phyloP scores from a whole-genome alignment of 1,284 basidiomycete genomes.

The Phylloboletellus chloephorus region DNA sequence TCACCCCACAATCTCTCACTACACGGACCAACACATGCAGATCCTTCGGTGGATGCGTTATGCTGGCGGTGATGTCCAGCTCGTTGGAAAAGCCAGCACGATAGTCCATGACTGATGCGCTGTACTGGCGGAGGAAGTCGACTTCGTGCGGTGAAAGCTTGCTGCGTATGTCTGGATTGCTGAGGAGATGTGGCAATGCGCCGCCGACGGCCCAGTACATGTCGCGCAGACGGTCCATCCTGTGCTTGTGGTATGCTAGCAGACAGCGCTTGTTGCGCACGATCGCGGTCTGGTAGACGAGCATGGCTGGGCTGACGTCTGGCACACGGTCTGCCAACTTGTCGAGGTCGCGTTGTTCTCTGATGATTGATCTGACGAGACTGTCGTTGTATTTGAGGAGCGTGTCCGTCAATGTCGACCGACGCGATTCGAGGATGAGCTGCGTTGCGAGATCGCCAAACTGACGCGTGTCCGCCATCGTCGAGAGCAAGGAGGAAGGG shows the following conservation, averaged over 20 bases:
- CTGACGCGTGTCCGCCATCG: slow-evolving; percentile 42
- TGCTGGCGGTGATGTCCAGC: slow-evolving; percentile 77
- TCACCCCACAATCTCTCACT: slow-evolving; percentile 80
- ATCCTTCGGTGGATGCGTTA: slow-evolving; percentile 75
- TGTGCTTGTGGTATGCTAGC: slow-evolving; percentile 85
- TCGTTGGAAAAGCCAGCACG: slow-evolving; percentile 83
- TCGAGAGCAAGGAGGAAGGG: slow-evolving; percentile 4
- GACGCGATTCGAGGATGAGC: slow-evolving; percentile 80
- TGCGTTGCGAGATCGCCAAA: slow-evolving; percentile 84
- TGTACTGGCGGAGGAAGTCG: slow-evolving; percentile 84
- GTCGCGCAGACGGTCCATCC: slow-evolving; percentile 76
- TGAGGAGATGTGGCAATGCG: slow-evolving; percentile 81
- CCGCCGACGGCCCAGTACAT: slow-evolving; percentile 93
- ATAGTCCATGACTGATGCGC: slow-evolving; percentile 76
- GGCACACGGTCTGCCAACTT: slow-evolving; percentile 43
- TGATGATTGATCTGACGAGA: slow-evolving; percentile 78
- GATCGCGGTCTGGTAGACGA: slow-evolving; percentile 85
- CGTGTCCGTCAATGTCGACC: slow-evolving; percentile 77
- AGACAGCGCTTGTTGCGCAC: slow-evolving; percentile 90
- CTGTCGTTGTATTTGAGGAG: slow-evolving; percentile 91
- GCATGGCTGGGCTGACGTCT: slow-evolving; percentile 61
- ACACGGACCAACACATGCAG: slow-evolving; percentile 76
- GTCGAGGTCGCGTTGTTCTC: slow-evolving; percentile 90
- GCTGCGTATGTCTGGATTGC: slow-evolving; percentile 66
- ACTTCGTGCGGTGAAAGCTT: slow-evolving; percentile 87